phyloP scores from a whole-genome alignment of 495 filamentous ascomycete genomes.

The Halenospora varia region DNA sequence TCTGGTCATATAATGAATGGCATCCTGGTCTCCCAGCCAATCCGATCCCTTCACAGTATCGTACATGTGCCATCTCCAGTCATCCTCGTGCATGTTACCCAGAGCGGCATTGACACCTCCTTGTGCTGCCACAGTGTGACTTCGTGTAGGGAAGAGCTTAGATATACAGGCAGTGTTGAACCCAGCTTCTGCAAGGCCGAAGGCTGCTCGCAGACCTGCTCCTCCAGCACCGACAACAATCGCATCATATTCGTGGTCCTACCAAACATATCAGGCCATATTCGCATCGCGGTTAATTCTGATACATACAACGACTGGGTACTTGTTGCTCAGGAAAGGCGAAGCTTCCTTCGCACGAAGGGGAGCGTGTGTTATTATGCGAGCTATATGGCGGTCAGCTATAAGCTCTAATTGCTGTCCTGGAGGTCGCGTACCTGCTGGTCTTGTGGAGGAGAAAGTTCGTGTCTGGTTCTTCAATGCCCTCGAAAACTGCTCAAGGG shows the following conservation, averaged over 20 bases:
- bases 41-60: constrained; percentile 98
- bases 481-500: constrained; percentile 40
- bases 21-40: constrained; percentile 98
- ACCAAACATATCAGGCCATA: constrained; percentile 10
- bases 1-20: constrained; percentile 98
- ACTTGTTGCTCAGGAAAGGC: constrained; percentile 76
- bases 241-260: constrained; percentile 82
- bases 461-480: constrained; percentile 51
- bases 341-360: constrained; percentile 90
- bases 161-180: constrained; percentile 99
- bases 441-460: constrained; percentile 80
- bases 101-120: constrained; percentile 95
- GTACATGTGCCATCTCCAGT: constrained; percentile 99
- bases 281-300: constrained; percentile 8
- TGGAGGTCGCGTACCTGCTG: constrained; percentile 58
- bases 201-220: constrained; percentile 89
- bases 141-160: constrained; percentile 94
- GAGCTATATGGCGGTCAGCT: constrained; percentile 39
- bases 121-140: constrained; percentile 92
- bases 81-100: constrained; percentile 84
- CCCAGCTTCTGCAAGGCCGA: constrained; percentile 93
- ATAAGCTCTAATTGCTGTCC: constrained; percentile 27
- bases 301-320: constrained; percentile 81
- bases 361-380: constrained; percentile 78
- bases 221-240: constrained; percentile 94